Evolutionary conservation across 768 basidiomycete species (phyloP).

Genomic region (Tephrocybe sp.): DNA sequence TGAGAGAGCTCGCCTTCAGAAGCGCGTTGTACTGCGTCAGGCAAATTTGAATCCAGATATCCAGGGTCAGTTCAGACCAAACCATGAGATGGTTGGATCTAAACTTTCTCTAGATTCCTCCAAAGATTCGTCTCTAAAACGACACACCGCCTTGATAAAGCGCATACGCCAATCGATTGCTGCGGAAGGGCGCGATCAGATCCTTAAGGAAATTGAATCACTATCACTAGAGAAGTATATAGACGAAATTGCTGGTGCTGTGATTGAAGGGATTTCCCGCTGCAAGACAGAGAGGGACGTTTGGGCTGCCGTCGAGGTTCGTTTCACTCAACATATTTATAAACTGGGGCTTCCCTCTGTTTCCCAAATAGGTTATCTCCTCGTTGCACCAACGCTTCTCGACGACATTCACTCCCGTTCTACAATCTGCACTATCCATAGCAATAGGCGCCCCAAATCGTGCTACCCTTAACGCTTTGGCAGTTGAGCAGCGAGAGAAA

Average conservation of each 20-base stretch:
- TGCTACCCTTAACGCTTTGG: conserved; percentile 50
- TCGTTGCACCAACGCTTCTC: conserved; percentile 87
- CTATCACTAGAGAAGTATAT: conserved; percentile 94
- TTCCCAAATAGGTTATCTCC: conserved; percentile 70
- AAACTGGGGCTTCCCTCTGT: not conserved
- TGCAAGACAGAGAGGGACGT: conserved; percentile 94
- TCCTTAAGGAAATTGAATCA: conserved; percentile 89
- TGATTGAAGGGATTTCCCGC: conserved; percentile 78
- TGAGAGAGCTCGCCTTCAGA: conserved; percentile 47
- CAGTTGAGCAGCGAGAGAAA: conserved; percentile 85
- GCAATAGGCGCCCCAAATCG: conserved; percentile 60
- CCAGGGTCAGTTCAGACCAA: conserved; percentile 36
- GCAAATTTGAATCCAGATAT: conserved; percentile 47
- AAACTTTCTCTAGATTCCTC: conserved; percentile 47
- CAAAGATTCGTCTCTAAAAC: conserved; percentile 93
- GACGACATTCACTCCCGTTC: conserved; percentile 68
- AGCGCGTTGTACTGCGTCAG: conserved; percentile 56
- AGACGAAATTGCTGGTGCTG: conserved; percentile 88
- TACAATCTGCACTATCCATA: conserved; percentile 57
- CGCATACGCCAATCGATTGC: conserved; percentile 86
- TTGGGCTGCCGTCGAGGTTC: conserved; percentile 90
- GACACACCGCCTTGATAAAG: conserved; percentile 95
- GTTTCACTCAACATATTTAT: conserved; percentile 3
- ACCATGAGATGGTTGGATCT: not conserved
- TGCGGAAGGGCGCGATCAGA: conserved; percentile 76